Evolutionary conservation across 2,329 filamentous ascomycete genomes (phyloP), one percentile per base, ranked within the genome.

Genomic region (Neocucurbitaria cava): DNA sequence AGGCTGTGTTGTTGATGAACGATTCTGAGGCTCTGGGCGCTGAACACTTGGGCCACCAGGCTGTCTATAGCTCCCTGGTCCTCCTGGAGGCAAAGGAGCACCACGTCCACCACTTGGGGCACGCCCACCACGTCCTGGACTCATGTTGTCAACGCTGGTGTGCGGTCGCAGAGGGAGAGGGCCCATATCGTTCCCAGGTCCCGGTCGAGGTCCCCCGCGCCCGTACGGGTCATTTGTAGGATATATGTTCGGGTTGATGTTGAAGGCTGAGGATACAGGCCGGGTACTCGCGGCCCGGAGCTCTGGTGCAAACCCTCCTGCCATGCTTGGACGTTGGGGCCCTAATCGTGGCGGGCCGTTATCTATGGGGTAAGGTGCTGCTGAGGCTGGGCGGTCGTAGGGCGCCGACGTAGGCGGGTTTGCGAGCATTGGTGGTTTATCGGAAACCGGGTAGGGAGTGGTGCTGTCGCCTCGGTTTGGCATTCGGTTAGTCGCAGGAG

Each of bases 351-450:
- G 79, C 18, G 86, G 83, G 48, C 81, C 79, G 61, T 90, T 87
- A 60, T 90, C 88, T 45, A 87, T 82, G 0, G 89, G 89, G 65
- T 92, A 92, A 1, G 89, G 89, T 1, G 87, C 86, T 20, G 83
- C 80, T 9, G 87, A 83, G 15, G 85, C 75, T 30, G 85, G 80
- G 24, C 76, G 71, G 17, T 76, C 71, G 15, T 69, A 71, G 38
- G 70, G 73, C 39, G 65, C 59, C 11, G 67, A 55, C n/a, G 53
- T 55, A 26, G 58, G 68, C n/a, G 55, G 44, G 17, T 45, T 54
- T 18, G 54, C 51, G 18, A 70, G 47, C 62, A 66, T 57, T 4
- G 78, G 75, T 35, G 78, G 78, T 40, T 77, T 69, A 53, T 80
- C 77, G 17, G 76, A 77, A 2, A 77, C 59, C 15, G 78, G 78